phyloP scores from a whole-genome alignment of 2,329 filamentous ascomycete species.

The Colletotrichum tropicale region DNA sequence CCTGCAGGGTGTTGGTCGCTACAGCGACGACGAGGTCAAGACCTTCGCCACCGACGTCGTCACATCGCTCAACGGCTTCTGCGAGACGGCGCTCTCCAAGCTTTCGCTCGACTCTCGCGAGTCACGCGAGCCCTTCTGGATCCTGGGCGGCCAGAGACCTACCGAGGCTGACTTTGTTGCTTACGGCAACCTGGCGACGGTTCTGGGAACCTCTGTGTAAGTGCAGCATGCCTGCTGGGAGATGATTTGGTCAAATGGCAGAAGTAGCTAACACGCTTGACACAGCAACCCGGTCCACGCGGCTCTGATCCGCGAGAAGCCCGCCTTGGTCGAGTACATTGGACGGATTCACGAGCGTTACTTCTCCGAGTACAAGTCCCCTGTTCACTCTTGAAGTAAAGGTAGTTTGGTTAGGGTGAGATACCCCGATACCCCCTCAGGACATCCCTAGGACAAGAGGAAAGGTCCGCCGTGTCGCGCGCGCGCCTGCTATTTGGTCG shows the following conservation, averaged over 20 bases:
- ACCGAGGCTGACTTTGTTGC: conserved; percentile 25
- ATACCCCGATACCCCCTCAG: conserved; percentile 9
- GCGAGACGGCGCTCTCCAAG: conserved; percentile 15
- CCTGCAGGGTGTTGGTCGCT: conserved; percentile 24
- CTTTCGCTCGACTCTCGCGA: background rate
- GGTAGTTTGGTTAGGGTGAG: conserved; percentile 1
- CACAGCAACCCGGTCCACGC: conserved; percentile 17
- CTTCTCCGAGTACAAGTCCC: conserved; percentile 18
- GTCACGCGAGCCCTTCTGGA: conserved; percentile 24
- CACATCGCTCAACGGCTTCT: conserved; percentile 21
- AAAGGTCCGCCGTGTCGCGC: background rate
- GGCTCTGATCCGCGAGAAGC: conserved; percentile 18
- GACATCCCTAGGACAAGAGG: background rate
- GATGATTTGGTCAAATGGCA: no score
- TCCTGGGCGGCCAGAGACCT: conserved; percentile 24
- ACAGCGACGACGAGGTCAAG: conserved; percentile 22
- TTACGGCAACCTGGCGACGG: conserved; percentile 15
- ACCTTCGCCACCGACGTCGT: conserved; percentile 21
- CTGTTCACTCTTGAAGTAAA: conserved; percentile 7
- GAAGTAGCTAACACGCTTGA: background rate
- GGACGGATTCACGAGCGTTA: conserved; percentile 18
- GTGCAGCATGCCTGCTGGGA: no score
- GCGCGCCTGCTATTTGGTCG: background rate
- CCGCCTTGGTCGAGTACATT: conserved; percentile 17
- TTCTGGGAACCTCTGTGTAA: conserved; percentile 19